Conservation (phyloP, 768 basidiomycete species). For the Aureoboletus auriporus region DNA sequence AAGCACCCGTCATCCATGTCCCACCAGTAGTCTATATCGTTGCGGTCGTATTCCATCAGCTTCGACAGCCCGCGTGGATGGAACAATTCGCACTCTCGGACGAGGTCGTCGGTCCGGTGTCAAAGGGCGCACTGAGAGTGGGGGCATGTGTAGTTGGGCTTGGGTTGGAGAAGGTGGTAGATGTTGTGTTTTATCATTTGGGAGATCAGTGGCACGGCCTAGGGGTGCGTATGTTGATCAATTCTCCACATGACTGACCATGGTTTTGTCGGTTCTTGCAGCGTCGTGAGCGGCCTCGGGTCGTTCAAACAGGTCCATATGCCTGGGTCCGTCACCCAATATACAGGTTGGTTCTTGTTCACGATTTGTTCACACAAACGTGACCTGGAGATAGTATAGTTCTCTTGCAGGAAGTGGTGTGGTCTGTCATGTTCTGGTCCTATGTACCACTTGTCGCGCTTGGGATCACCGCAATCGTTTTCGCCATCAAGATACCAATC, state of each 20-base stretch:
- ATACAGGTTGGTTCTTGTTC: constrained; percentile 15
- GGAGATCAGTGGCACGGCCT: constrained; percentile 21
- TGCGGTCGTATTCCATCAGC: constrained; percentile 15
- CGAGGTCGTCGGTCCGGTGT: constrained; percentile 1
- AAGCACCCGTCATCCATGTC: constrained; percentile 6
- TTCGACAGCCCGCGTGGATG: constrained; percentile 28
- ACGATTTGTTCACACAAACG: neutral
- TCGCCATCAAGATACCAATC: constrained; percentile 24
- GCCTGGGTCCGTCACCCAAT: constrained; percentile 29
- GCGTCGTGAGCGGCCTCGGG: constrained; percentile 22
- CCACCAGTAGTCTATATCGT: constrained; percentile 19
- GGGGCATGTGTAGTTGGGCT: constrained; percentile 14
- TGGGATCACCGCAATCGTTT: constrained; percentile 7
- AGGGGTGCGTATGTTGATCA: constrained; percentile 10
- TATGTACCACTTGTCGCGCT: constrained; percentile 20
- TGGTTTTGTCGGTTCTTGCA: neutral
- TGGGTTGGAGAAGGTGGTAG: neutral
- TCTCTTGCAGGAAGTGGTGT: constrained; percentile 11
- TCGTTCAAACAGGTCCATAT: constrained; percentile 30
- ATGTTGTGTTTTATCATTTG: constrained; percentile 4
- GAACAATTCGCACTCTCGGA: constrained; percentile 10
- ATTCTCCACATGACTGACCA: too few species aligned
- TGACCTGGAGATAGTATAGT: neutral
- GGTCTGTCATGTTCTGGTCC: constrained; percentile 23
- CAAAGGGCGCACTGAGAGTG: constrained; percentile 10